Evolutionary conservation across 208 protist species (phyloP).

Genomic region (Porcisia hertigi): DNA sequence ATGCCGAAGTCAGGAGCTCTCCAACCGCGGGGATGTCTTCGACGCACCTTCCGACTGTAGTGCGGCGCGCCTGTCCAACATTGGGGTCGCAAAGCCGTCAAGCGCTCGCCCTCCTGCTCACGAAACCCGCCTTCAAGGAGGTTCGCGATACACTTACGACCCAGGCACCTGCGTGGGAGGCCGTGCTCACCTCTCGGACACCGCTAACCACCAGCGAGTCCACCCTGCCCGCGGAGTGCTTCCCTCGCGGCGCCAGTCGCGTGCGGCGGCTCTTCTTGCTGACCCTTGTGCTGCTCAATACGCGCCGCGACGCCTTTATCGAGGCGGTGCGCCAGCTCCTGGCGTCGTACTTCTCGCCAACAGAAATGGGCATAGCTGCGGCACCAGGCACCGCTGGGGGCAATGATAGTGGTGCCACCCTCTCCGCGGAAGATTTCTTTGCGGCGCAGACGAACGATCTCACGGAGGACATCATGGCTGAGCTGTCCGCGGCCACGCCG

Average conservation of each 20-base stretch:
- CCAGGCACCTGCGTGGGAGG: constrained; percentile 47
- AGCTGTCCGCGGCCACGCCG: constrained; percentile 69
- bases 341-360: constrained; percentile 66
- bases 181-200: constrained; percentile 45
- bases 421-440: constrained; percentile 55
- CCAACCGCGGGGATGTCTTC: not conserved
- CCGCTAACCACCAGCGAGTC: constrained; percentile 45
- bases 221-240: constrained; percentile 40
- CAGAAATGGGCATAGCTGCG: constrained; percentile 9
- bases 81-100: constrained; percentile 32
- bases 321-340: constrained; percentile 61
- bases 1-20: not conserved
- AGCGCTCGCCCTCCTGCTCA: constrained; percentile 50
- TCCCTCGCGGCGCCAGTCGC: constrained; percentile 31
- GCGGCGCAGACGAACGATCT: constrained; percentile 46
- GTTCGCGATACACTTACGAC: constrained; percentile 61
- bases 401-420: not conserved
- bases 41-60: constrained; percentile 28
- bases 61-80: constrained; percentile 28
- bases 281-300: constrained; percentile 69
- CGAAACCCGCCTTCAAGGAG: constrained; percentile 59
- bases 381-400: not conserved
- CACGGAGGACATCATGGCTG: constrained; percentile 41
- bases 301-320: constrained; percentile 76
- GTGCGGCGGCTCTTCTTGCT: constrained; percentile 63